Percentiles rank a stretch among this genome's conserved stretches.
Evolutionary conservation across 495 filamentous ascomycete genomes (phyloP).

Genomic region (Tetracladium marchalianum): DNA sequence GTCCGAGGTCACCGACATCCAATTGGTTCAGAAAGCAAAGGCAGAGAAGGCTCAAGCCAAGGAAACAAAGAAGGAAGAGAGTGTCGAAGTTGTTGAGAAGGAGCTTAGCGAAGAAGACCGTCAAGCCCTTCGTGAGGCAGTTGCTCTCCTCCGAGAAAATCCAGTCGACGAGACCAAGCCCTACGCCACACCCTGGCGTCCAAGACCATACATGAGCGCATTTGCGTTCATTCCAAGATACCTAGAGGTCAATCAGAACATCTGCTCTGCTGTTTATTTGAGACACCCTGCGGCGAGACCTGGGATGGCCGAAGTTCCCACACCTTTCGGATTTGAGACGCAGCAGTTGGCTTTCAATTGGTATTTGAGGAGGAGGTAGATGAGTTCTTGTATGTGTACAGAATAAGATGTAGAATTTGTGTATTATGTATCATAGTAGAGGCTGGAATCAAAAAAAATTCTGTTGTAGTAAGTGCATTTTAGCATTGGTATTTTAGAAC

Average conservation of each 20-base stretch:
- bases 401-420: constrained; percentile 10
- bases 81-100: constrained; percentile 11
- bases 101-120: constrained; percentile 18
- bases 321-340: constrained; percentile 57
- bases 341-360: constrained; percentile 80
- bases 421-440: constrained; percentile 19
- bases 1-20: neutral
- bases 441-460: constrained; percentile 1
- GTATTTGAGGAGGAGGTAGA: constrained; percentile 64
- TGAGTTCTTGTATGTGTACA: neutral
- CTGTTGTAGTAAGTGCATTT: neutral
- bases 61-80: constrained; percentile 25
- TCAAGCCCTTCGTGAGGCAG: constrained; percentile 31
- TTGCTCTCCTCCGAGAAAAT: constrained; percentile 55
- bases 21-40: neutral
- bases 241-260: constrained; percentile 92
- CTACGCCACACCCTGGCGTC: constrained; percentile 84
- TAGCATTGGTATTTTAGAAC: too few relatives aligned
- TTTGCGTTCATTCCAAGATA: constrained; percentile 95
- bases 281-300: constrained; percentile 89
- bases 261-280: constrained; percentile 91
- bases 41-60: neutral
- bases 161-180: constrained; percentile 67
- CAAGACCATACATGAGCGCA: constrained; percentile 75
- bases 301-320: constrained; percentile 81